These are phyloP conservation scores for Hortaea werneckii DNA, from an alignment of 2,329 filamentous ascomycete species.

Conservation along the genomic window DNA sequence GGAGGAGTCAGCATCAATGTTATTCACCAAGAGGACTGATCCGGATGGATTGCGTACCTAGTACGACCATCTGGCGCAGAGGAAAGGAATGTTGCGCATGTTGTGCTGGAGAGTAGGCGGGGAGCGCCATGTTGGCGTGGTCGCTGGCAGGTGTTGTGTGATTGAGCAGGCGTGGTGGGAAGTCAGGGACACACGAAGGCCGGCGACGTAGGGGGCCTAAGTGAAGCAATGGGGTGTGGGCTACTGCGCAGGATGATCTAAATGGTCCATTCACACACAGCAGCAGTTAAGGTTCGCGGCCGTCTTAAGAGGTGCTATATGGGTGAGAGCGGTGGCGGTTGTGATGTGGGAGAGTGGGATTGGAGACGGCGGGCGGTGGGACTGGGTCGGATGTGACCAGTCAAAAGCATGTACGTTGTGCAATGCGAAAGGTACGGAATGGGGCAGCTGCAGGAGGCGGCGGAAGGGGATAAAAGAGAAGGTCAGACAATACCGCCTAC, in stretches of 20 bases:
- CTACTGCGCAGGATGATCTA: too few relatives aligned
- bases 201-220: too few relatives aligned
- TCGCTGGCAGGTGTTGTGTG: neutral
- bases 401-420: conserved; percentile 1
- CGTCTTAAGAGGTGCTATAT: too few relatives aligned
- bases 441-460: conserved; percentile 1
- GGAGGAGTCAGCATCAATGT: neutral
- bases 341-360: conserved; percentile 2
- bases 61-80: conserved; percentile 45
- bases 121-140: neutral
- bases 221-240: too few relatives aligned
- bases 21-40: neutral
- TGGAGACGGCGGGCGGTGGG: conserved; percentile 1
- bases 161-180: neutral
- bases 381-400: conserved; percentile 2
- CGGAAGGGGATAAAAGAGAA: conserved; percentile 1
- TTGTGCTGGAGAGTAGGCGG: neutral
- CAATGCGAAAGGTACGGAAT: neutral
- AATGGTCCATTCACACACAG: too few relatives aligned
- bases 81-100: conserved; percentile 38
- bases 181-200: neutral
- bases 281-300: too few relatives aligned
- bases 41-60: conserved; percentile 32
- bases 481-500: neutral
- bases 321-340: neutral